Evolutionary conservation across 164 flowering plant species (phyloP).

Genomic region (Cinnamomum chago): DNA sequence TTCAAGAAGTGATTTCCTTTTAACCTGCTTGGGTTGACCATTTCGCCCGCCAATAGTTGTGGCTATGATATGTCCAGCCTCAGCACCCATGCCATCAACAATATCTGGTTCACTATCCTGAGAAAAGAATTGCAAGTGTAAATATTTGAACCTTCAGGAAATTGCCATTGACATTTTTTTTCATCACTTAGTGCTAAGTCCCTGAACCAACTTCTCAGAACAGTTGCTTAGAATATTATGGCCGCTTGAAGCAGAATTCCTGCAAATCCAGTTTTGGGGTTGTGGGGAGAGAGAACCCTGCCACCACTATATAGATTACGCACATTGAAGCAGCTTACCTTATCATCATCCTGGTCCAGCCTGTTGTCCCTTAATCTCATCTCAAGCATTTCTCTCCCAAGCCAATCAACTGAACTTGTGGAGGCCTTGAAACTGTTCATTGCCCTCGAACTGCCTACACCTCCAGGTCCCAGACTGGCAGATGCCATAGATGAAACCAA

Average conservation of each 20-base stretch:
- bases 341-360: conserved; percentile 67
- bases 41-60: conserved; percentile 79
- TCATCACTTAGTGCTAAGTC: neutral
- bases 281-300: neutral
- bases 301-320: neutral
- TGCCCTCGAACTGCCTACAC: conserved; percentile 79
- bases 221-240: neutral
- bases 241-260: neutral
- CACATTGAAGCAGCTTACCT: conserved; percentile 35
- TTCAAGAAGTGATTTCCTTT: conserved; percentile 9
- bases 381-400: conserved; percentile 86
- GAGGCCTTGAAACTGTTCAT: conserved; percentile 60
- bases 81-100: conserved; percentile 87
- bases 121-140: neutral
- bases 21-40: conserved; percentile 85
- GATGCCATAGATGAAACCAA: conserved; percentile 53
- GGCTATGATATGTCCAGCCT: conserved; percentile 79
- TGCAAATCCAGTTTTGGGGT: neutral
- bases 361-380: conserved; percentile 75
- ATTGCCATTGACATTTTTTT: neutral
- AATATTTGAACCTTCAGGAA: neutral
- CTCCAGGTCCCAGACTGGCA: conserved; percentile 69
- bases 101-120: conserved; percentile 93
- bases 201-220: neutral
- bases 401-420: conserved; percentile 88